Conservation (phyloP, 768 basidiomycete genomes). For the Collybia mongolica region DNA sequence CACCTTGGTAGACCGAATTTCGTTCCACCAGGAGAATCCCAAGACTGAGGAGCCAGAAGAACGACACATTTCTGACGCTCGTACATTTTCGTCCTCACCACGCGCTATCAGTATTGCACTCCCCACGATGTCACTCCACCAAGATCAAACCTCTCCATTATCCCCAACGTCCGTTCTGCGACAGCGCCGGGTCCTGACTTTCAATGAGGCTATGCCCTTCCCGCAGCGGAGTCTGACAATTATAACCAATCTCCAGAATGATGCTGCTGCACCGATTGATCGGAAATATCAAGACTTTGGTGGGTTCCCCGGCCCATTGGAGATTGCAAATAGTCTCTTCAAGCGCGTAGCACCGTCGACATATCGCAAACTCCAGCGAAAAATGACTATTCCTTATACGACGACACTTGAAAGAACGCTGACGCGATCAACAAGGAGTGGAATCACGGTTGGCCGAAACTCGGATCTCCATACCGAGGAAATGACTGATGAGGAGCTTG, state of each 20-base stretch:
- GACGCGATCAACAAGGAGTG: constrained; percentile 30
- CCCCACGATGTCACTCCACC: background rate
- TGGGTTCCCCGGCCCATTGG: constrained; percentile 46
- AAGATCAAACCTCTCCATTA: constrained; percentile 6
- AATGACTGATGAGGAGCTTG: constrained; percentile 65
- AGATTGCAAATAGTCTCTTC: constrained; percentile 36
- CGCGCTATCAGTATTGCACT: background rate
- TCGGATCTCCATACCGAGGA: constrained; percentile 52
- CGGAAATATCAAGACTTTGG: constrained; percentile 40
- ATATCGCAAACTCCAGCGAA: constrained; percentile 42
- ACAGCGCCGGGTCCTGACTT: constrained; percentile 4
- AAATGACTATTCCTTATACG: constrained; percentile 49
- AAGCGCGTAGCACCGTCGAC: constrained; percentile 40
- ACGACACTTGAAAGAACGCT: constrained; percentile 38
- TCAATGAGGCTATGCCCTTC: constrained; percentile 20
- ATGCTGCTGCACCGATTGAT: background rate
- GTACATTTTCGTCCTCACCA: background rate
- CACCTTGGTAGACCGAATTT: constrained; percentile 1
- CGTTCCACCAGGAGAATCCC: constrained; percentile 2
- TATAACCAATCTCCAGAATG: constrained; percentile 9
- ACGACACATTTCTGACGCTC: background rate
- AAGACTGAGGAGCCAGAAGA: background rate
- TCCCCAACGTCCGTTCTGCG: constrained; percentile 7
- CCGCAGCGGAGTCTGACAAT: constrained; percentile 33
- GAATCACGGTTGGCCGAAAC: constrained; percentile 56